These are phyloP conservation scores for Meredithiella fracta DNA, from an alignment of 2,329 filamentous ascomycete species.

Conservation along the genomic window DNA sequence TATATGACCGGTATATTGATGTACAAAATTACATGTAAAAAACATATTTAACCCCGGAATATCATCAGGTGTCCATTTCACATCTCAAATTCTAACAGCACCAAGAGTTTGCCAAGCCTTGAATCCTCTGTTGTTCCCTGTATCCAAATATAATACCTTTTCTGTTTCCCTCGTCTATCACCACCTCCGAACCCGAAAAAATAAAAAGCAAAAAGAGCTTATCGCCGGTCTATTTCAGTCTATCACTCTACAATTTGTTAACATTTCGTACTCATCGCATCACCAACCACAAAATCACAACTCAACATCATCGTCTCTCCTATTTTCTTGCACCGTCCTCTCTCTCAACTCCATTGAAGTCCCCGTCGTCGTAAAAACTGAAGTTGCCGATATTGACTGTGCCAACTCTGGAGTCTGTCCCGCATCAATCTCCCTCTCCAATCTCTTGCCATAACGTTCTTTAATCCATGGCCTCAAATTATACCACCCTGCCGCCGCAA, in stretches of 20 bases:
- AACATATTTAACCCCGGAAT: too few relatives aligned
- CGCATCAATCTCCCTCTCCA: background rate
- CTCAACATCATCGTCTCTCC: background rate
- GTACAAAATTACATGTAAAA: too few relatives aligned
- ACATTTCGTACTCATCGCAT: conserved; percentile 1
- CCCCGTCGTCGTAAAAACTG: conserved; percentile 40
- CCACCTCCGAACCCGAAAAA: too few relatives aligned
- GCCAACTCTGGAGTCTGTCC: conserved; percentile 18
- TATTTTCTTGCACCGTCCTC: background rate
- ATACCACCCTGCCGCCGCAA: conserved; percentile 47
- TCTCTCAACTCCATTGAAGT: conserved; percentile 10
- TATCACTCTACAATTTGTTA: background rate
- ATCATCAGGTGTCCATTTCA: too few relatives aligned
- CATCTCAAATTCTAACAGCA: too few relatives aligned
- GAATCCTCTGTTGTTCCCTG: too few relatives aligned
- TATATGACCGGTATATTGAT: too few relatives aligned
- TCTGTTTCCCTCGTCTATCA: too few relatives aligned
- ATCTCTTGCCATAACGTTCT: conserved; percentile 19
- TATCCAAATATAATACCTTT: too few relatives aligned
- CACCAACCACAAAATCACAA: background rate
- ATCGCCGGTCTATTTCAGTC: too few relatives aligned
- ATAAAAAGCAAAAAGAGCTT: too few relatives aligned
- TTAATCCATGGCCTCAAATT: conserved; percentile 43
- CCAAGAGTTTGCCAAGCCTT: too few relatives aligned
- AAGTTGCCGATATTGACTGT: conserved; percentile 41